Conservation (phyloP, 2,329 filamentous ascomycete species). For the Penicillium sp. region DNA sequence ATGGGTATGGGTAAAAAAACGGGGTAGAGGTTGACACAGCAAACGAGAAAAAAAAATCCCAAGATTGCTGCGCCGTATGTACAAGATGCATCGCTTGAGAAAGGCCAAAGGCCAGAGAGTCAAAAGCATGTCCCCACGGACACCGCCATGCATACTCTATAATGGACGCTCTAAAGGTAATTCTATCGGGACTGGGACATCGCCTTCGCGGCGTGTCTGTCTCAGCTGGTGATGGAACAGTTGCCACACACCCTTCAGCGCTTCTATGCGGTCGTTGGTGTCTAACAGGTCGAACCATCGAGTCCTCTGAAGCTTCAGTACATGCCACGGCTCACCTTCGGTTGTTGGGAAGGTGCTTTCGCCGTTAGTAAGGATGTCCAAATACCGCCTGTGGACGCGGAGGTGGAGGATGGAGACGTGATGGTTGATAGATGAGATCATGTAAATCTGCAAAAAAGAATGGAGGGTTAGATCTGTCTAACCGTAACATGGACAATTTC, state of each 20-base stretch:
- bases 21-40: background rate
- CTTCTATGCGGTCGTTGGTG: slow-evolving; percentile 54
- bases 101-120: background rate
- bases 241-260: slow-evolving; percentile 58
- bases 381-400: slow-evolving; percentile 56
- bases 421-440: slow-evolving; percentile 63
- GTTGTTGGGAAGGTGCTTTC: slow-evolving; percentile 28
- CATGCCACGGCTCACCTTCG: slow-evolving; percentile 49
- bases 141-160: background rate
- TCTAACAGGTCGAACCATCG: slow-evolving; percentile 61
- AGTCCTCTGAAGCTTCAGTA: slow-evolving; percentile 55
- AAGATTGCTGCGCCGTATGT: slow-evolving; percentile 13
- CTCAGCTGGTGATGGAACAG: slow-evolving; percentile 56
- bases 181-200: background rate
- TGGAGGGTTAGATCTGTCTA: background rate
- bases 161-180: slow-evolving; percentile 1
- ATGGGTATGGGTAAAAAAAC: slow-evolving; percentile 9
- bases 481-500: background rate
- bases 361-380: slow-evolving; percentile 55
- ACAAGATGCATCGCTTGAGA: slow-evolving; percentile 18
- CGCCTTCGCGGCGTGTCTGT: slow-evolving; percentile 18
- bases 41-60: background rate
- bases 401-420: slow-evolving; percentile 61
- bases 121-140: background rate
- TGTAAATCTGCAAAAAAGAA: slow-evolving; percentile 52